Conservation (phyloP, 192 early-diverging fungal genomes). For the Gigaspora rosea region DNA sequence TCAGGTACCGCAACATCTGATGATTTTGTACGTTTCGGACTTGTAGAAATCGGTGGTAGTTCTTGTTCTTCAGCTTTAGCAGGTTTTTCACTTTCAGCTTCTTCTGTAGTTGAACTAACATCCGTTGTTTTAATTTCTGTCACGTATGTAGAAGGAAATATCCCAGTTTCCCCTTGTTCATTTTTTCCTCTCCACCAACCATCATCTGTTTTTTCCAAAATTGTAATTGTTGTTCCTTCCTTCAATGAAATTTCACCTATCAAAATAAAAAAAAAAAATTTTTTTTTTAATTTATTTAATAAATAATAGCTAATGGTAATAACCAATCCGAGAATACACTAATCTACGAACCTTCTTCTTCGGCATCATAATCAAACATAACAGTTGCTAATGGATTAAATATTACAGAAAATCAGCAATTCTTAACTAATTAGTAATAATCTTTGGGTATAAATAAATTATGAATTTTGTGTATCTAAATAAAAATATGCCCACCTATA, state of each 20-base stretch:
- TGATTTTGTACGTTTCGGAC: background rate
- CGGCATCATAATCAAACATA: conserved; percentile 49
- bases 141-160: conserved; percentile 60
- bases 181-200: conserved; percentile 60
- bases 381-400: conserved; percentile 48
- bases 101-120: background rate
- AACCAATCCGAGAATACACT: background rate
- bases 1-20: too few relatives aligned
- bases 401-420: background rate
- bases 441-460: background rate
- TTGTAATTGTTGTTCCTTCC: conserved; percentile 47
- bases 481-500: background rate
- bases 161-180: conserved; percentile 53
- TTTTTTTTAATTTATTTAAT: background rate
- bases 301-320: background rate
- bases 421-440: background rate
- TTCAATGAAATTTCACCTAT: conserved; percentile 53
- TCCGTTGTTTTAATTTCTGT: conserved; percentile 46
- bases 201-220: conserved; percentile 50
- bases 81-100: background rate
- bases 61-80: background rate
- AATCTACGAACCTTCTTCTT: conserved; percentile 44
- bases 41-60: conserved; percentile 9
- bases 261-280: background rate
- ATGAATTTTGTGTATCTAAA: too few relatives aligned